Conservation (phyloP, 2,329 filamentous ascomycete genomes). For the Fusarium neocosmosporiellum region DNA sequence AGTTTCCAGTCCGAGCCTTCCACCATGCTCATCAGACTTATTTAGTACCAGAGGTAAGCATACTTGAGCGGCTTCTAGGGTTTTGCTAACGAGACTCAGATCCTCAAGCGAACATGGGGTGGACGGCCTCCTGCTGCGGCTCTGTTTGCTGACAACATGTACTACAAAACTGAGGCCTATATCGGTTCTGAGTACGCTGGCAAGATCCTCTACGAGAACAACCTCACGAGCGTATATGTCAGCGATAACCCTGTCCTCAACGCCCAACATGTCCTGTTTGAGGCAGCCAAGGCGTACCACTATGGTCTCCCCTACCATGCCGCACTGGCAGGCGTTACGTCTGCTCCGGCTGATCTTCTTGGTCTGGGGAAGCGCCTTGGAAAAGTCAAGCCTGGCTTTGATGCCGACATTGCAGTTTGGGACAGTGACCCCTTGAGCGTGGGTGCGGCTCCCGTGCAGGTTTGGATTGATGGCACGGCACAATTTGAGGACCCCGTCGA, state of each 20-base stretch:
- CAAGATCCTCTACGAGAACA: slow-evolving; percentile 73
- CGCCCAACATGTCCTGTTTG: slow-evolving; percentile 76
- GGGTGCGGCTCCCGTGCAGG: slow-evolving; percentile 68
- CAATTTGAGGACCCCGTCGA: slow-evolving; percentile 65
- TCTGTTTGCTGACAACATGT: slow-evolving; percentile 79
- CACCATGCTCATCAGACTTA: slow-evolving; percentile 77
- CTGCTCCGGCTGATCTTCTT: slow-evolving; percentile 67
- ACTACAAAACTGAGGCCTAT: slow-evolving; percentile 76
- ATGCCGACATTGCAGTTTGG: slow-evolving; percentile 72
- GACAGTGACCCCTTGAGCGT: slow-evolving; percentile 71
- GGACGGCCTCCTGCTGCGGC: slow-evolving; percentile 65
- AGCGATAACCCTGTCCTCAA: slow-evolving; percentile 78
- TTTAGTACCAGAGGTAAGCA: slow-evolving; percentile 69
- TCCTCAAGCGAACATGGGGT: slow-evolving; percentile 68
- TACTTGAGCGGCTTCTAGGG: neutral
- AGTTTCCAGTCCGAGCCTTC: slow-evolving; percentile 73
- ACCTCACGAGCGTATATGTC: slow-evolving; percentile 75
- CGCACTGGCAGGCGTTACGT: slow-evolving; percentile 68
- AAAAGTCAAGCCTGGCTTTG: slow-evolving; percentile 70
- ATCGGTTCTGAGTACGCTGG: slow-evolving; percentile 73
- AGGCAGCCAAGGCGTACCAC: slow-evolving; percentile 69
- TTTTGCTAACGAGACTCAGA: slow-evolving; percentile 45
- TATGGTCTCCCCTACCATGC: slow-evolving; percentile 71
- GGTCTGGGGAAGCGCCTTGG: slow-evolving; percentile 68
- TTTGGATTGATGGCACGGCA: slow-evolving; percentile 71